Base-by-base conservation (phyloP, 78 protist species). In the Trichosphaerium sp. region DNA sequence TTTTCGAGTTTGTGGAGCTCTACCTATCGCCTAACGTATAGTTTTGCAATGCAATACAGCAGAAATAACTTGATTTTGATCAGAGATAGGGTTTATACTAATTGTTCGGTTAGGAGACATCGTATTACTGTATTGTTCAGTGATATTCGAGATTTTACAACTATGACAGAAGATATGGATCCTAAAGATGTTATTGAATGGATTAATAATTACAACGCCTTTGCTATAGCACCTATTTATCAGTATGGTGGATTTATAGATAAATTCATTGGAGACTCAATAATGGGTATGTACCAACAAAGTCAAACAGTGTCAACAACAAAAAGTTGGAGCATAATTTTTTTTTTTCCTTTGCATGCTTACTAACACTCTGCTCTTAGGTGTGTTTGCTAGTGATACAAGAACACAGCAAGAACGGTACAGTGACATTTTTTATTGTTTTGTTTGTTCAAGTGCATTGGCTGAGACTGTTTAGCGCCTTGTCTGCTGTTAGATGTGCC, bases 251-350 rank as follows among this genome's bases (percentile, higher is more conserved):
- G 83, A 25, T 64, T 77, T 26, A 66, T 77, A 15, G 83, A 77
- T 15, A 77, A 77, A 32, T 77, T 66, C 15, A 77, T 77, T 47
- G 83, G 83, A 41, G 83, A 77, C 54, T 75, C 83, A 4, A 66
- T 66, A n/a, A 77, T 54, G 59, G 59, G 43, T 6, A 35, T 54
- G 25, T 54, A 34, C 10, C n/a, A n/a, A n/a, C n/a, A n/a, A n/a
- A n/a, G n/a, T n/a, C n/a, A n/a, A n/a, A n/a, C n/a, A n/a, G n/a
- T n/a, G n/a, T n/a, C n/a, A n/a, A n/a, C n/a, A n/a, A n/a, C n/a
- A n/a, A n/a, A n/a, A n/a, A n/a, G n/a, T n/a, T n/a, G n/a, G n/a
- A n/a, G n/a, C n/a, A n/a, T n/a, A n/a, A n/a, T n/a, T n/a, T n/a
- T n/a, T n/a, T n/a, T n/a, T n/a, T n/a, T n/a, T n/a, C n/a, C n/a